phyloP scores from a whole-genome alignment of 2,329 filamentous ascomycete species.

The Simplicillium sp. region DNA sequence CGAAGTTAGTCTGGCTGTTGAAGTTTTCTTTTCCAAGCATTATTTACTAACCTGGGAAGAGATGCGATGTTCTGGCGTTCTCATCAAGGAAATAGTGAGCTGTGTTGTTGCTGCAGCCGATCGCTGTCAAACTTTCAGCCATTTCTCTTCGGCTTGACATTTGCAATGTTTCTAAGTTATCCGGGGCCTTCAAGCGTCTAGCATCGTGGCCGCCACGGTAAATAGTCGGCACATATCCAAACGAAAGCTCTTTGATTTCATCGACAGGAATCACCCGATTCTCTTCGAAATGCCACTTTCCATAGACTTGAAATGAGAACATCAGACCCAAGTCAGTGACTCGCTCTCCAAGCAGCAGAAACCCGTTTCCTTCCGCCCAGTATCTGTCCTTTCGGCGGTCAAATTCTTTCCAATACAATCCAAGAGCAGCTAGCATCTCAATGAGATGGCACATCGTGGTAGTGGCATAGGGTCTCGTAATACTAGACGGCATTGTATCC shows the following conservation, averaged over 20 bases:
- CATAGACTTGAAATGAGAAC: slow-evolving; percentile 43
- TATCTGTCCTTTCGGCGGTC: slow-evolving; percentile 40
- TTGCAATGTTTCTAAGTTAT: slow-evolving; percentile 32
- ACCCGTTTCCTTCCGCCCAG: slow-evolving; percentile 46
- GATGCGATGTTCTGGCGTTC: slow-evolving; percentile 30
- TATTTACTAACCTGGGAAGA: slow-evolving; percentile 35
- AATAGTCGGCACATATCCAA: slow-evolving; percentile 46
- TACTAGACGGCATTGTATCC: slow-evolving; percentile 39
- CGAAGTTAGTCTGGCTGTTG: slow-evolving; percentile 7
- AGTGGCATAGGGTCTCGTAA: slow-evolving; percentile 41
- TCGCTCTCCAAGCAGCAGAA: slow-evolving; percentile 35
- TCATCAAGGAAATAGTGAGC: slow-evolving; percentile 31
- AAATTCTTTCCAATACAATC: slow-evolving; percentile 51
- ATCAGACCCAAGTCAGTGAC: slow-evolving; percentile 41
- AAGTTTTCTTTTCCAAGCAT: neutral
- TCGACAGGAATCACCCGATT: slow-evolving; percentile 44
- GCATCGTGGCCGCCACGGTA: slow-evolving; percentile 28
- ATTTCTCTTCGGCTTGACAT: slow-evolving; percentile 41
- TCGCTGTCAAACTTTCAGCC: slow-evolving; percentile 38
- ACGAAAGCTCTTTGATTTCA: slow-evolving; percentile 44
- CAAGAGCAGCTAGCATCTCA: slow-evolving; percentile 43
- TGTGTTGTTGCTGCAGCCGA: slow-evolving; percentile 45
- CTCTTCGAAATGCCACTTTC: slow-evolving; percentile 34
- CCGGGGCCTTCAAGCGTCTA: slow-evolving; percentile 25
- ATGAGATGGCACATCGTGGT: slow-evolving; percentile 46